Conservation (phyloP, 768 basidiomycete species). For the Boletus vinaceobasis region DNA sequence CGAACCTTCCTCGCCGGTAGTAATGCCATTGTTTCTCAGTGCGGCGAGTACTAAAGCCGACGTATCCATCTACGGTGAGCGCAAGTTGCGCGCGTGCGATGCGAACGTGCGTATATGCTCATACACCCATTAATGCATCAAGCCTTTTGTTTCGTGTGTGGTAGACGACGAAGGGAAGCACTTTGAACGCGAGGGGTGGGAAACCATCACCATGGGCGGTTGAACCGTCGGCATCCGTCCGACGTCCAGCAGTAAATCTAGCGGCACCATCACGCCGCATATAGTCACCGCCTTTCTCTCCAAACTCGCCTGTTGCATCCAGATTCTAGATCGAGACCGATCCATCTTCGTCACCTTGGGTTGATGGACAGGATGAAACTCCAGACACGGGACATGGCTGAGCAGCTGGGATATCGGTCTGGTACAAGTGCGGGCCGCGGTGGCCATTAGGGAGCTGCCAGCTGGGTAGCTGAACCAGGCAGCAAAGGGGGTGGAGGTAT, state of each 20-base stretch:
- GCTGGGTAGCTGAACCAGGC: not conserved
- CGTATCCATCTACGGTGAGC: constrained; percentile 63
- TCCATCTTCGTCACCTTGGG: constrained; percentile 70
- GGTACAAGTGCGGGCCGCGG: constrained; percentile 16
- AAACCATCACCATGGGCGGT: constrained; percentile 75
- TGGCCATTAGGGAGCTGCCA: no score
- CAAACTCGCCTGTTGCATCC: no score
- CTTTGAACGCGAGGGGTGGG: constrained; percentile 64
- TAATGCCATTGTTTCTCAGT: constrained; percentile 75
- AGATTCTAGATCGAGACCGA: constrained; percentile 70
- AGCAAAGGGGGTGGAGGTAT: no score
- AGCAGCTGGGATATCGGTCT: constrained; percentile 58
- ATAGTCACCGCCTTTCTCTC: constrained; percentile 69
- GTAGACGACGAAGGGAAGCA: constrained; percentile 54
- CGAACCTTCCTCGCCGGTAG: constrained; percentile 79
- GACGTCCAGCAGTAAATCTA: constrained; percentile 60
- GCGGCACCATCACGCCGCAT: constrained; percentile 61
- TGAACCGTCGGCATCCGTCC: constrained; percentile 73
- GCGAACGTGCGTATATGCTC: not conserved
- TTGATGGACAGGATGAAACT: constrained; percentile 68
- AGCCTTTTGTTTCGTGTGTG: not conserved
- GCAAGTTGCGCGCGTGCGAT: not conserved
- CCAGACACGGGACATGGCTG: constrained; percentile 67
- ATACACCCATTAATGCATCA: not conserved
- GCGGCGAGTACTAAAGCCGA: constrained; percentile 81